Conservation (phyloP, 2,329 filamentous ascomycete genomes). For the Thielaviopsis ethacetica region DNA sequence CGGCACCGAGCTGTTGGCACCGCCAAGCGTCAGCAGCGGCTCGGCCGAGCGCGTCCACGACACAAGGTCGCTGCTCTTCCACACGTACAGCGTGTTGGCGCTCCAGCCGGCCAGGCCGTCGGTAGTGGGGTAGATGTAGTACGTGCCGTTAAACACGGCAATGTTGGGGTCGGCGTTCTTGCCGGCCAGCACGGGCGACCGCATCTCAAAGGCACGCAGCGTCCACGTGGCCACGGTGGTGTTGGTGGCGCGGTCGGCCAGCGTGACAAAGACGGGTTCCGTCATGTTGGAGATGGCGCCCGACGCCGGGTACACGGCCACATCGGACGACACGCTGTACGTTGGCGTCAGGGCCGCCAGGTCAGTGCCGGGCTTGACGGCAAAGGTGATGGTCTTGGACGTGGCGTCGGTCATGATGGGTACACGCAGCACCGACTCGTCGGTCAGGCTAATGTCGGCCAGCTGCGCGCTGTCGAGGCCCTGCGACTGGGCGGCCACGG, state of each 20-base stretch:
- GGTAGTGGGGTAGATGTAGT: slow-evolving; percentile 31
- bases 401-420: slow-evolving; percentile 13
- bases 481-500: slow-evolving; percentile 12
- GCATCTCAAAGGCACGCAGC: slow-evolving; percentile 9
- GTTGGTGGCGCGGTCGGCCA: slow-evolving; percentile 7
- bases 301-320: slow-evolving; percentile 13
- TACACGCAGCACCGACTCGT: slow-evolving; percentile 12
- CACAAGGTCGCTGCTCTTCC: slow-evolving; percentile 28
- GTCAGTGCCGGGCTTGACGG: slow-evolving; percentile 14
- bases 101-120: slow-evolving; percentile 29
- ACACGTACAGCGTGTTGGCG: slow-evolving; percentile 29
- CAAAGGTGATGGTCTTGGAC: slow-evolving; percentile 12
- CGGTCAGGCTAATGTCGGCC: slow-evolving; percentile 10
- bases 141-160: slow-evolving; percentile 25
- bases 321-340: slow-evolving; percentile 13
- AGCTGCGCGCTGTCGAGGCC: slow-evolving; percentile 8
- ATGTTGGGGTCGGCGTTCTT: slow-evolving; percentile 32
- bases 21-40: slow-evolving; percentile 29
- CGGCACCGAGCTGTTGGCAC: slow-evolving; percentile 35
- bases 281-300: slow-evolving; percentile 13
- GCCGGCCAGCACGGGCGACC: slow-evolving; percentile 23
- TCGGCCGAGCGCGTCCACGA: slow-evolving; percentile 24
- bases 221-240: slow-evolving; percentile 2
- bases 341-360: slow-evolving; percentile 13
- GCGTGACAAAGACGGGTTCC: slow-evolving; percentile 12